Conservation (phyloP, 2,329 filamentous ascomycete species). For the Ceratocystis smalleyi region DNA sequence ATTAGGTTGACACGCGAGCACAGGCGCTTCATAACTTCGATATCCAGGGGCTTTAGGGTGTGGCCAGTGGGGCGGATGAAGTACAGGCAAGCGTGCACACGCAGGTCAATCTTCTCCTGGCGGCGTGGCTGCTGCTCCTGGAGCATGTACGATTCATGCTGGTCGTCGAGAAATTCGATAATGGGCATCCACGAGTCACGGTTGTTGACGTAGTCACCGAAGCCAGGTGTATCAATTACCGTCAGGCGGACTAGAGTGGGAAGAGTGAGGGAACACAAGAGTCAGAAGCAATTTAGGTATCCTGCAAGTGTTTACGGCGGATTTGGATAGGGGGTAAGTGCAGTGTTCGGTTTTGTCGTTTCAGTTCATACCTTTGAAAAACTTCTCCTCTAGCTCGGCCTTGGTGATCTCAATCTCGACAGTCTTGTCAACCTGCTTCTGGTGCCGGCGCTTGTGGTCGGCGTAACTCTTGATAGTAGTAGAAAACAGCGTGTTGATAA, state of each 20-base stretch:
- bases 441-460: slow-evolving; percentile 97
- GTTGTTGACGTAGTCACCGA: slow-evolving; percentile 99
- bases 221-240: slow-evolving; percentile 96
- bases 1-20: slow-evolving; percentile 97
- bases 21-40: slow-evolving; percentile 99
- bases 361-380: slow-evolving; percentile 76
- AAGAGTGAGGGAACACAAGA: background rate
- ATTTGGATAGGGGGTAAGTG: background rate
- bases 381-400: slow-evolving; percentile 99
- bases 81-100: slow-evolving; percentile 96
- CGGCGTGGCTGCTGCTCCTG: slow-evolving; percentile 98
- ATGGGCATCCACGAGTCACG: slow-evolving; percentile 99
- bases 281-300: slow-evolving; percentile 16
- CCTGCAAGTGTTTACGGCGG: slow-evolving; percentile 16
- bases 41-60: slow-evolving; percentile 95
- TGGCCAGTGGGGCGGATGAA: slow-evolving; percentile 98
- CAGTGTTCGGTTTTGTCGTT: background rate
- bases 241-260: slow-evolving; percentile 67
- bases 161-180: slow-evolving; percentile 98
- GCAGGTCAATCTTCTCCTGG: slow-evolving; percentile 96
- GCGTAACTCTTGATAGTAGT: slow-evolving; percentile 99
- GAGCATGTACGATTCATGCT: slow-evolving; percentile 99
- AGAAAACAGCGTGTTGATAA: slow-evolving; percentile 99
- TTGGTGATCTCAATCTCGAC: slow-evolving; percentile 99
- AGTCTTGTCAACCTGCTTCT: slow-evolving; percentile 99